Evolutionary conservation across 1,284 basidiomycete species (phyloP).

Genomic region (Puccinia brachypodii): DNA sequence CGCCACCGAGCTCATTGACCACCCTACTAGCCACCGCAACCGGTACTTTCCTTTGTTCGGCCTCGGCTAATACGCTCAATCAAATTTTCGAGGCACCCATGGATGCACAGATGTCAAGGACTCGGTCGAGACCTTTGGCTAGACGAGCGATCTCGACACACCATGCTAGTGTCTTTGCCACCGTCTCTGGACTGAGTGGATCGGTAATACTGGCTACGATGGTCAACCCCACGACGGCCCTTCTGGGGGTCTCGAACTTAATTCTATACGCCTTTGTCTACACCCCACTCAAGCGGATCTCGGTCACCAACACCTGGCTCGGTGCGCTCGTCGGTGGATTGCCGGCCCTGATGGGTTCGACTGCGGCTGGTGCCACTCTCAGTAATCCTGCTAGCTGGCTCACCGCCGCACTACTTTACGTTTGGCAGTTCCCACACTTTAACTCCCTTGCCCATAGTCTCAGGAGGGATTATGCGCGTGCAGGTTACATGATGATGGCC

Average conservation of each 20-base stretch:
- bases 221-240: constrained; percentile 83
- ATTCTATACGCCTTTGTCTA: constrained; percentile 87
- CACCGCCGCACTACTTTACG: constrained; percentile 79
- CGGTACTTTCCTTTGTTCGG: constrained; percentile 86
- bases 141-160: constrained; percentile 73
- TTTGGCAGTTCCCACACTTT: constrained; percentile 99
- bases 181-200: constrained; percentile 72
- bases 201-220: constrained; percentile 76
- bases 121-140: constrained; percentile 84
- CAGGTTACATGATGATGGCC: constrained; percentile 90
- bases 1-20: constrained; percentile 19
- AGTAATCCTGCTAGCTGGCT: constrained; percentile 62
- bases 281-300: constrained; percentile 89
- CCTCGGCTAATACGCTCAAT: constrained; percentile 91
- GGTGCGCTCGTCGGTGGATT: constrained; percentile 88
- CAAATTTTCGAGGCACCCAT: constrained; percentile 92
- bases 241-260: constrained; percentile 81
- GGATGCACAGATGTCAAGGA: constrained; percentile 94
- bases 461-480: constrained; percentile 83
- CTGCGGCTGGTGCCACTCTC: constrained; percentile 63
- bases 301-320: constrained; percentile 90
- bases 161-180: constrained; percentile 80
- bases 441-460: constrained; percentile 87
- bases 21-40: constrained; percentile 76
- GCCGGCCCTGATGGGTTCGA: constrained; percentile 98